A percentile compares a stretch with the other conserved stretches of the same genome.
These are phyloP conservation scores for Arthrinium puccinioides DNA, from an alignment of 2,329 filamentous ascomycete species.

Conservation along the genomic window DNA sequence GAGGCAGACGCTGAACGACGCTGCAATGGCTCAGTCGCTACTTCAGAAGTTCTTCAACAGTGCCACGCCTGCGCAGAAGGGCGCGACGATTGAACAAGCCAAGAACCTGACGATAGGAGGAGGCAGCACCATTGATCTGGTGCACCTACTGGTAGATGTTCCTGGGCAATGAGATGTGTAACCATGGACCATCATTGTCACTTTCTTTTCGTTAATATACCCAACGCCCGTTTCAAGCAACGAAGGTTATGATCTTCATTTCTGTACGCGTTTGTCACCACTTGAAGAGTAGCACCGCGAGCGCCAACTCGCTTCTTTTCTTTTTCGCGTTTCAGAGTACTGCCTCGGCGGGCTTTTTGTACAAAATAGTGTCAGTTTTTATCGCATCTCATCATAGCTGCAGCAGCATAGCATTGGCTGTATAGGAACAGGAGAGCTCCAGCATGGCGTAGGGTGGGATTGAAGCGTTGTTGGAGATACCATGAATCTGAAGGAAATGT, in stretches of 20 bases:
- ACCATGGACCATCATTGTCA: too few relatives aligned
- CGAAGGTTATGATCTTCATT: too few relatives aligned
- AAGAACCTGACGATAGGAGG: slow-evolving; percentile 33
- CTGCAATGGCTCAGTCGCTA: slow-evolving; percentile 44
- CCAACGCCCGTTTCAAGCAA: too few relatives aligned
- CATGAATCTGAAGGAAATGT: slow-evolving; percentile 7
- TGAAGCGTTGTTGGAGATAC: too few relatives aligned
- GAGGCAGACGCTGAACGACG: slow-evolving; percentile 40
- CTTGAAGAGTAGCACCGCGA: too few relatives aligned
- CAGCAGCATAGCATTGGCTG: neutral
- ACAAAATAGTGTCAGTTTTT: too few relatives aligned
- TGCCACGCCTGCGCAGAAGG: slow-evolving; percentile 19
- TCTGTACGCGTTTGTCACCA: too few relatives aligned
- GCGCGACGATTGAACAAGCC: slow-evolving; percentile 26
- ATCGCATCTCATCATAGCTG: too few relatives aligned
- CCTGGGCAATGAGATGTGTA: too few relatives aligned
- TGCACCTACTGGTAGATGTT: slow-evolving; percentile 27
- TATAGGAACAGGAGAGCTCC: neutral
- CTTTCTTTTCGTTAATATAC: too few relatives aligned
- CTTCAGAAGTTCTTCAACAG: slow-evolving; percentile 49
- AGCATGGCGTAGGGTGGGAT: slow-evolving; percentile 3
- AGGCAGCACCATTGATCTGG: slow-evolving; percentile 40
- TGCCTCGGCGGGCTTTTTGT: neutral
- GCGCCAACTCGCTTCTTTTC: too few relatives aligned
- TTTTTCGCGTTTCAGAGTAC: too few relatives aligned